Percentiles rank a stretch among this genome's conserved stretches.
These are phyloP conservation scores for Fusarium sulawesiense DNA, from an alignment of 2,329 filamentous ascomycete genomes.

Conservation along the genomic window DNA sequence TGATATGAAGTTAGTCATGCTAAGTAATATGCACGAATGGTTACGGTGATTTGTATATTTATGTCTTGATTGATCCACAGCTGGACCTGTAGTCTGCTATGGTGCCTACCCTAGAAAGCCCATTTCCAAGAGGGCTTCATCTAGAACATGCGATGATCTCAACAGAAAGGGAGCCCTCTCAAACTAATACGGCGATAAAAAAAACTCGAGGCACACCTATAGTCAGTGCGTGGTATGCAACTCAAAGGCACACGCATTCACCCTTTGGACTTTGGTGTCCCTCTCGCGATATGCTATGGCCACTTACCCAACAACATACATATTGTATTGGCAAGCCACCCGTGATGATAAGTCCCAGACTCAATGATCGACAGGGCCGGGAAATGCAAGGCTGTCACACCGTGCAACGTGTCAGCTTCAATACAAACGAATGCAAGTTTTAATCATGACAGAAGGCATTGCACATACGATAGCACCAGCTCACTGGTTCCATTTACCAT, in stretches of 20 bases:
- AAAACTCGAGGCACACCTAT: not conserved
- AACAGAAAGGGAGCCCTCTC: not conserved
- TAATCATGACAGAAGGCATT: not conserved
- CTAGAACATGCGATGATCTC: not conserved
- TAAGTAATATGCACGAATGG: not conserved
- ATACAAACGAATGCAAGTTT: not conserved
- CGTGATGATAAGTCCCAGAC: not conserved
- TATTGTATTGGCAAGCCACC: not conserved
- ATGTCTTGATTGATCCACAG: not conserved
- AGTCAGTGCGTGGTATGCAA: not conserved
- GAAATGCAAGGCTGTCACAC: not conserved
- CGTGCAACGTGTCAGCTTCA: conserved; percentile 21
- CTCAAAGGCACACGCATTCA: not conserved
- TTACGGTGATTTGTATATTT: not conserved
- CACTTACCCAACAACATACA: not conserved
- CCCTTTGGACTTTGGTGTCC: not conserved
- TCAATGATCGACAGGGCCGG: conserved; percentile 8
- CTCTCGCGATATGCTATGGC: not conserved
- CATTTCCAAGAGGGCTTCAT: not conserved
- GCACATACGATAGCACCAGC: not conserved
- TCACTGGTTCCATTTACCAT: not conserved
- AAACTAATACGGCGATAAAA: not conserved
- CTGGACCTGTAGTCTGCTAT: not conserved
- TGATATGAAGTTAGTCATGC: not conserved
- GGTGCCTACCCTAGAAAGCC: not conserved